These are phyloP conservation scores for Calonectria ilicicola DNA, from an alignment of 2,329 filamentous ascomycete species.

Conservation along the genomic window DNA sequence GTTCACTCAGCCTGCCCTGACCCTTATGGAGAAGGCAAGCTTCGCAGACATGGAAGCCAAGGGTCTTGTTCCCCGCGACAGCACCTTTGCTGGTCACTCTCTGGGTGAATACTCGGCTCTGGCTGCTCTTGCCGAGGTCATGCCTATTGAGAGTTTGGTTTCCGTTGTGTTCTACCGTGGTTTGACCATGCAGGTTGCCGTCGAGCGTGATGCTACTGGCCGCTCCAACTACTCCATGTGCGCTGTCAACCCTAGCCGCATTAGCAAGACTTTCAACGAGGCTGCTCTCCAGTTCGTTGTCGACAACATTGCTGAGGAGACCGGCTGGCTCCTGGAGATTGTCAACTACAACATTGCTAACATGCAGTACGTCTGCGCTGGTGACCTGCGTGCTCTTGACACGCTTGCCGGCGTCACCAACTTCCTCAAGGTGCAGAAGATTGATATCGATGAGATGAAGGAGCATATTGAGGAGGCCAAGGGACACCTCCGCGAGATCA, in stretches of 20 bases:
- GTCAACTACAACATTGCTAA: slow-evolving; percentile 94
- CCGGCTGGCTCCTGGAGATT: slow-evolving; percentile 96
- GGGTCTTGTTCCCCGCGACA: slow-evolving; percentile 94
- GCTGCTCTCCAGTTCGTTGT: slow-evolving; percentile 97
- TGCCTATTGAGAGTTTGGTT: slow-evolving; percentile 99
- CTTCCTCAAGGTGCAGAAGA: slow-evolving; percentile 95
- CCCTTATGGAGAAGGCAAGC: slow-evolving; percentile 99
- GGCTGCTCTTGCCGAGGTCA: slow-evolving; percentile 95
- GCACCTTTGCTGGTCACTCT: slow-evolving; percentile 97
- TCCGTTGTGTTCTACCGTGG: slow-evolving; percentile 99
- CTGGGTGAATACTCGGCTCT: slow-evolving; percentile 98
- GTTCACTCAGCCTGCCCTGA: slow-evolving; percentile 97
- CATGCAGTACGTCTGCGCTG: slow-evolving; percentile 80
- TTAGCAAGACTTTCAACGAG: slow-evolving; percentile 99
- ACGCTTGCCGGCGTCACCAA: slow-evolving; percentile 86
- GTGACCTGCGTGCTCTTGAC: slow-evolving; percentile 78
- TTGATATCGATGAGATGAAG: slow-evolving; percentile 95
- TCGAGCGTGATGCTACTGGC: slow-evolving; percentile 92
- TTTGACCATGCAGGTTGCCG: slow-evolving; percentile 98
- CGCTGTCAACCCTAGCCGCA: slow-evolving; percentile 97
- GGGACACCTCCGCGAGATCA: slow-evolving; percentile 89
- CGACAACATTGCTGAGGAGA: slow-evolving; percentile 93
- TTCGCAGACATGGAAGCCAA: slow-evolving; percentile 99
- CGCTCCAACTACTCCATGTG: slow-evolving; percentile 99
- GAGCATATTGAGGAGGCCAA: slow-evolving; percentile 92